These are phyloP conservation scores for Evansstolkia leycettana DNA, from an alignment of 495 filamentous ascomycete species.

Conservation along the genomic window DNA sequence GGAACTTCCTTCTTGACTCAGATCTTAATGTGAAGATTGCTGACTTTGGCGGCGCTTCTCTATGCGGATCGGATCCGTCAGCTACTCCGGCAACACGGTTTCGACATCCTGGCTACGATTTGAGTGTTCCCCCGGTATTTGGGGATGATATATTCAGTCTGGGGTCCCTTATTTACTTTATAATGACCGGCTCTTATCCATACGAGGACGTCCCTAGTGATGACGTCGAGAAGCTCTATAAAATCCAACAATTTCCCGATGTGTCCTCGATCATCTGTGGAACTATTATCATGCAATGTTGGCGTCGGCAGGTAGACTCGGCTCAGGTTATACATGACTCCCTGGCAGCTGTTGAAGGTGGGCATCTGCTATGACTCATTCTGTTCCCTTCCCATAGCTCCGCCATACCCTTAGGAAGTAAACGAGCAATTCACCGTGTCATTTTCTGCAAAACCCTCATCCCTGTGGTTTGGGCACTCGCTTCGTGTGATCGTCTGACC, in stretches of 20 bases:
- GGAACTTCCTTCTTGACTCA: conserved; percentile 14
- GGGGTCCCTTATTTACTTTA: no score
- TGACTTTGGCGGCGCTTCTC: conserved; percentile 6
- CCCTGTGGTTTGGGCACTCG: no score
- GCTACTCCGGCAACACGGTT: conserved; percentile 1
- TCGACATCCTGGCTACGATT: conserved; percentile 1
- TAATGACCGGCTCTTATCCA: no score
- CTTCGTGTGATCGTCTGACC: no score
- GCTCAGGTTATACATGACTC: not conserved
- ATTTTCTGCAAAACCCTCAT: no score
- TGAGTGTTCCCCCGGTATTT: not conserved
- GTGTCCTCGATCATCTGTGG: not conserved
- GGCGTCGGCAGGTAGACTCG: not conserved
- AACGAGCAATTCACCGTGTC: no score
- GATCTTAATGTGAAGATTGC: conserved; percentile 12
- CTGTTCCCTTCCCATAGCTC: not conserved
- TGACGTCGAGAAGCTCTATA: not conserved
- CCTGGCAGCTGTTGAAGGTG: not conserved
- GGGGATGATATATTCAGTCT: conserved; percentile 1
- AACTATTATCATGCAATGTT: conserved; percentile 1
- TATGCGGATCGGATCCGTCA: conserved; percentile 1
- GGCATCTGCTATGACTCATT: not conserved
- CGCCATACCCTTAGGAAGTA: no score
- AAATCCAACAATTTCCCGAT: not conserved
- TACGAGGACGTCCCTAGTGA: no score